Percentiles rank a stretch among this genome's conserved stretches.
Conservation (phyloP, 495 filamentous ascomycete species). For the Xylaria longipes region DNA sequence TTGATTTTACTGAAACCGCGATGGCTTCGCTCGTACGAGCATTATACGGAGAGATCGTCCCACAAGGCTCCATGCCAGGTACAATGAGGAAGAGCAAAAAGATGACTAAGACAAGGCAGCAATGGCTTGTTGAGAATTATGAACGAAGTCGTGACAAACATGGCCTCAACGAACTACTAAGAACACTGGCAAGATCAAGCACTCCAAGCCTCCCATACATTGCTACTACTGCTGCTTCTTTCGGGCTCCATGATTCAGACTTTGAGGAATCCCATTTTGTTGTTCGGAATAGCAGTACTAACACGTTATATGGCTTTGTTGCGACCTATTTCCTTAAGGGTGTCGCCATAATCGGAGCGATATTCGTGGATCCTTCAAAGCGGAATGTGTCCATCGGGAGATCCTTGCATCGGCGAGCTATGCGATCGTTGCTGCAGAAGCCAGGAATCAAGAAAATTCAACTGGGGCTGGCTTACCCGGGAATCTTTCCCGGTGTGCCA, state of each 20-base stretch:
- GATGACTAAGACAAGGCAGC: conserved; percentile 77
- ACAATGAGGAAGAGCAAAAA: conserved; percentile 84
- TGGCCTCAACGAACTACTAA: conserved; percentile 72
- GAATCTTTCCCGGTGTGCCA: conserved; percentile 81
- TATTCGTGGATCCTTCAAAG: conserved; percentile 83
- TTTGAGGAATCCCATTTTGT: conserved; percentile 86
- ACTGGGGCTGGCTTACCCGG: conserved; percentile 77
- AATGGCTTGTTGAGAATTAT: conserved; percentile 89
- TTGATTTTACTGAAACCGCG: conserved; percentile 91
- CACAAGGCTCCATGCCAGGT: conserved; percentile 76
- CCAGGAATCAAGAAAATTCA: conserved; percentile 75
- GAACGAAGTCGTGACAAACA: conserved; percentile 75
- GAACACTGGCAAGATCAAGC: conserved; percentile 64
- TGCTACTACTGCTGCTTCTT: conserved; percentile 73
- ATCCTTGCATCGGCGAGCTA: conserved; percentile 81
- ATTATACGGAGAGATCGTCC: conserved; percentile 76
- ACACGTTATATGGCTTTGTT: conserved; percentile 86
- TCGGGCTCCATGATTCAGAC: conserved; percentile 68
- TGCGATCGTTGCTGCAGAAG: conserved; percentile 69
- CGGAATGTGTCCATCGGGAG: conserved; percentile 86
- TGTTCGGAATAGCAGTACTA: conserved; percentile 88
- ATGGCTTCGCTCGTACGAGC: conserved; percentile 81
- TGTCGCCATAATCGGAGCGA: conserved; percentile 77
- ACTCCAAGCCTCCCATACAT: conserved; percentile 65
- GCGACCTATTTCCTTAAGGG: conserved; percentile 80